Percentiles rank a stretch among this genome's conserved stretches.
phyloP scores from a whole-genome alignment of 2,329 filamentous ascomycete genomes.

The Plenodomus tracheiphilus region DNA sequence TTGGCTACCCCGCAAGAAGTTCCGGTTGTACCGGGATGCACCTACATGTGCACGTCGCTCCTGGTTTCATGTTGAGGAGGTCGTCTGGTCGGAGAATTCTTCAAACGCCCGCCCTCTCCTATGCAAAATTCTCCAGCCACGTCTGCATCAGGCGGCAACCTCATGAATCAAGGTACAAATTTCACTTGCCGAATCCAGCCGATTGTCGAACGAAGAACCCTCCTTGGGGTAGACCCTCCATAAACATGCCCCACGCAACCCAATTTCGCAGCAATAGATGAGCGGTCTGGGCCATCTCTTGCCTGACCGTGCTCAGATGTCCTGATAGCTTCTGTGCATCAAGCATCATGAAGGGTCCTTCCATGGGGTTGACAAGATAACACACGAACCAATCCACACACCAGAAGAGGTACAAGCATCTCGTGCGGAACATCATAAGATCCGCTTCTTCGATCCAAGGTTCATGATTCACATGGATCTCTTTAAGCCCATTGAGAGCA shows the following conservation, averaged over 20 bases:
- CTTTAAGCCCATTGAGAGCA: constrained; percentile 11
- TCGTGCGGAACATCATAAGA: constrained; percentile 7
- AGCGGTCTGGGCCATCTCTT: not conserved
- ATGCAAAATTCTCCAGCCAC: not conserved
- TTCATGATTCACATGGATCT: not conserved
- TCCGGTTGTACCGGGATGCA: not conserved
- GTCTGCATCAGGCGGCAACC: not conserved
- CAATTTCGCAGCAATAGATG: constrained; percentile 15
- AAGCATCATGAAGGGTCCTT: constrained; percentile 6
- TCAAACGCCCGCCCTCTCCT: not conserved
- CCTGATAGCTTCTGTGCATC: not conserved
- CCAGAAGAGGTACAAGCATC: constrained; percentile 18
- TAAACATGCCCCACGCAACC: constrained; percentile 17
- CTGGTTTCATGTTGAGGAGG: not conserved
- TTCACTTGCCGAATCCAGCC: not conserved
- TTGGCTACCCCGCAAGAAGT: not conserved
- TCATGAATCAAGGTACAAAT: not conserved
- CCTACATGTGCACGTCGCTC: not conserved
- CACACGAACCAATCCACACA: constrained; percentile 13
- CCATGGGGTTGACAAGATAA: constrained; percentile 4
- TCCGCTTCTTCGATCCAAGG: constrained; percentile 9
- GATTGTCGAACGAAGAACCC: constrained; percentile 2
- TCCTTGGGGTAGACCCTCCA: constrained; percentile 10
- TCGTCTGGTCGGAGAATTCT: not conserved
- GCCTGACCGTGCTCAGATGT: not conserved